These are phyloP conservation scores for Helichrysum umbraculigerum DNA, from an alignment of 129 eudicot species.

Conservation along the genomic window DNA sequence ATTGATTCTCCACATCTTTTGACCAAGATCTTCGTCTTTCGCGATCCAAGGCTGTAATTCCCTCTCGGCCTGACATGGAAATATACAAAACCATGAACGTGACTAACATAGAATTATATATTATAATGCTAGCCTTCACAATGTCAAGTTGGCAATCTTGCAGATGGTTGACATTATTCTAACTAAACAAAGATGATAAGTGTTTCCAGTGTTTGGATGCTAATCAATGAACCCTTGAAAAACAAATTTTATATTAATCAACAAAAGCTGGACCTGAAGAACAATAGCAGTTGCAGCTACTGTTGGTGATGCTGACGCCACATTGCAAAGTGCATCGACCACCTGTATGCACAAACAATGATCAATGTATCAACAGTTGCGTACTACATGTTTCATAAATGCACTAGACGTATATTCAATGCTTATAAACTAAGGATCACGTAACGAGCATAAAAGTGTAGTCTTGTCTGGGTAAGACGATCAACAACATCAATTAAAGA, in stretches of 20 bases:
- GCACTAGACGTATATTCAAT: background rate
- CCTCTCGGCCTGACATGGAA: slow-evolving; percentile 78
- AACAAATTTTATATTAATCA: too few relatives aligned
- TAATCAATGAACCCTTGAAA: too few relatives aligned
- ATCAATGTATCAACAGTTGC: too few relatives aligned
- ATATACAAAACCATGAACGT: background rate
- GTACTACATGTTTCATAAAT: background rate
- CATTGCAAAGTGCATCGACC: slow-evolving; percentile 97
- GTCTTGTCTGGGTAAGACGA: too few relatives aligned
- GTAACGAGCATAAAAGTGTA: too few relatives aligned
- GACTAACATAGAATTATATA: background rate
- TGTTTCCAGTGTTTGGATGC: too few relatives aligned
- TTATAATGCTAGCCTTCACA: slow-evolving; percentile 14
- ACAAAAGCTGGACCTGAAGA: slow-evolving; percentile 63
- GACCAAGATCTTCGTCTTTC: slow-evolving; percentile 86
- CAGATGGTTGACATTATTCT: background rate
- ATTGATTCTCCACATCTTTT: slow-evolving; percentile 86
- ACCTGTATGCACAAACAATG: slow-evolving; percentile 47
- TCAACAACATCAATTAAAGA: too few relatives aligned
- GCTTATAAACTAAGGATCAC: too few relatives aligned
- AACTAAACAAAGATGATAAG: too few relatives aligned
- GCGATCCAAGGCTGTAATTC: slow-evolving; percentile 97
- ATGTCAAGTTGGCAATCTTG: background rate
- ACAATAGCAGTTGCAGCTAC: slow-evolving; percentile 97
- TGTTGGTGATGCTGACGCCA: slow-evolving; percentile 89